phyloP scores from a whole-genome alignment of 108 stramenopile genomes.

The Nitzschia palea region DNA sequence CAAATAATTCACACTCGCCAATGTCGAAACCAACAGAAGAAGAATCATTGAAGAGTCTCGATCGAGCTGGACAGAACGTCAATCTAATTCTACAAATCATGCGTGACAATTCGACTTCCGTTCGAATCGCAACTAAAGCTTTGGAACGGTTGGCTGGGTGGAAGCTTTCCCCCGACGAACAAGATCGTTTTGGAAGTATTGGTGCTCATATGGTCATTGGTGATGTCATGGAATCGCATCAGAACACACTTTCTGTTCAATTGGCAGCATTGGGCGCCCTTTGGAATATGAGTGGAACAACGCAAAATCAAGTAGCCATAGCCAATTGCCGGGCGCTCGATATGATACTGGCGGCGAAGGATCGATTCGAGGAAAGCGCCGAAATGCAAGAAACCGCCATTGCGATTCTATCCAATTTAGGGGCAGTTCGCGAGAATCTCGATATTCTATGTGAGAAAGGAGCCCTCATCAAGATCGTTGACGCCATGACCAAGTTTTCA shows the following conservation, averaged over 20 bases:
- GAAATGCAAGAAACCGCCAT: conserved; percentile 64
- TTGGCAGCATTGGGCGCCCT: conserved; percentile 54
- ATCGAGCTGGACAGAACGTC: conserved; percentile 12
- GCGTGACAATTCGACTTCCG: conserved; percentile 7
- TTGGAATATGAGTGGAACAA: conserved; percentile 50
- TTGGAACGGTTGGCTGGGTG: conserved; percentile 35
- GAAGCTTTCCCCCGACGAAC: conserved; percentile 29
- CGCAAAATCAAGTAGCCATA: conserved; percentile 48
- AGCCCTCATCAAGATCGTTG: conserved; percentile 39
- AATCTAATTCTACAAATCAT: conserved; percentile 22
- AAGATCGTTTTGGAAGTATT: conserved; percentile 19
- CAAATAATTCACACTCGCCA: neutral
- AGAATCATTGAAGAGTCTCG: conserved; percentile 7
- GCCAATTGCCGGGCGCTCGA: conserved; percentile 49
- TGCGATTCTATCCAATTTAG: conserved; percentile 65
- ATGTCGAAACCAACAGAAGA: neutral
- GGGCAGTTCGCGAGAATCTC: conserved; percentile 35
- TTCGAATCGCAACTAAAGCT: neutral
- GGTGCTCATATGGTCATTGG: conserved; percentile 46
- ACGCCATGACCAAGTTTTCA: conserved; percentile 59
- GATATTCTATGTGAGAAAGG: conserved; percentile 25
- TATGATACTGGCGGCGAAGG: conserved; percentile 48
- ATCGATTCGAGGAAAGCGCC: conserved; percentile 37
- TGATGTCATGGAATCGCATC: conserved; percentile 43
- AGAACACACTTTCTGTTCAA: conserved; percentile 40